Base-by-base conservation (phyloP, 768 basidiomycete species). In the Dentipellis fragilis region DNA sequence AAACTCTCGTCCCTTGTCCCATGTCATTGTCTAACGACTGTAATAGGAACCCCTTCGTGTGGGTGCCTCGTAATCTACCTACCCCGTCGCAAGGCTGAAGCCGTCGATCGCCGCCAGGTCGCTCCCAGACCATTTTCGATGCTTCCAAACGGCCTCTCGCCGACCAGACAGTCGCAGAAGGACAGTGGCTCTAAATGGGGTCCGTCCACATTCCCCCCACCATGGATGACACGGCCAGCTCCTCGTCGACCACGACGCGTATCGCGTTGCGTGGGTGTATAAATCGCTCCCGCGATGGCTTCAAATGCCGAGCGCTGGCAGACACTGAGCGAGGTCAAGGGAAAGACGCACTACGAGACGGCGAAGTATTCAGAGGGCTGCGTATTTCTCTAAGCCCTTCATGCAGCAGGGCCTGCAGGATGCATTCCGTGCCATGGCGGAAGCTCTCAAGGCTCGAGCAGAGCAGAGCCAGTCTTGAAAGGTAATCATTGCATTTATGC, bases 11-110 rank as follows among this genome's bases (percentile, higher is more conserved):
- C 34, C 21, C 37, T 17, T 1, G 22, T 35, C 22, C 4, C 8
- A n/a, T 39, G 3, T n/a, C n/a, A n/a, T n/a, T n/a, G n/a, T 49
- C 19, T 38, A 46, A 34, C 52, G 6, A 48, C 36, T 36, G 16
- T 39, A 21, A 49, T 57, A 87, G 84, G 84, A 87, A 86, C 60
- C 74, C 84, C 5, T 86, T 85, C 54, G 76, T 80, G 84, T 84
- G 36, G 10, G 16, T 11, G 21, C 55, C 19, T 16, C 49, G 16
- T 22, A 19, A 6, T 12, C 38, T 6, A 38, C 50, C 4, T 14
- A 16, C 6, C 10, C n/a, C 12, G 17, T 47, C 22, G 17, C n/a
- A n/a, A 16, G 14, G 29, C 19, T 57, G 22, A 38, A 35, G 17
- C 0, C 29, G 4, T 21, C 35, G 21, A 29, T 22, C 48, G 11